These are phyloP conservation scores for Taxawa tesnikishii DNA, from an alignment of 2,329 filamentous ascomycete species.

Conservation along the genomic window DNA sequence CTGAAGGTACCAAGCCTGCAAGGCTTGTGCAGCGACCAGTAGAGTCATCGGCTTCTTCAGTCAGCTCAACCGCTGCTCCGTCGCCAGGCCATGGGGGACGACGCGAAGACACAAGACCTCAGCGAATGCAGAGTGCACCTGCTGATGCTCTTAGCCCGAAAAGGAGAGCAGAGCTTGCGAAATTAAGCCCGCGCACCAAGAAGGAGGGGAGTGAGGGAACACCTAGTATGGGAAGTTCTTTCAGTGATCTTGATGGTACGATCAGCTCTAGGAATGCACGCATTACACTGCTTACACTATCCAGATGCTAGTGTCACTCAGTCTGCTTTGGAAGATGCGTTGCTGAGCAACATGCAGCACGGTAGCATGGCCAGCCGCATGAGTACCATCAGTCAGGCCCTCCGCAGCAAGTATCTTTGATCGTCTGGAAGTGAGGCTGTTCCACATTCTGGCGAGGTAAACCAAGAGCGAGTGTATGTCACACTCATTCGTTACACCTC, in stretches of 20 bases:
- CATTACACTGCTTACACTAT: neutral
- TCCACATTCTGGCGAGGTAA: too few relatives aligned
- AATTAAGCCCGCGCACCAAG: constrained; percentile 40
- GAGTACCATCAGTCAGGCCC: constrained; percentile 54
- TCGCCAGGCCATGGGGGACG: constrained; percentile 1
- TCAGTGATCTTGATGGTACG: constrained; percentile 68
- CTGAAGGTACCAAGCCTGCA: neutral
- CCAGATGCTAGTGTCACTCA: constrained; percentile 72
- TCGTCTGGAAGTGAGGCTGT: too few relatives aligned
- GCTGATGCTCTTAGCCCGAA: constrained; percentile 34
- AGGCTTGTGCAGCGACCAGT: constrained; percentile 2
- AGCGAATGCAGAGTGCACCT: constrained; percentile 6
- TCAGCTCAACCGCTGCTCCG: constrained; percentile 11
- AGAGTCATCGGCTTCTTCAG: constrained; percentile 46
- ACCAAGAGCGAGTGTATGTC: too few relatives aligned
- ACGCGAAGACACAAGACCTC: too few relatives aligned
- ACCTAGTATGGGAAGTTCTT: constrained; percentile 74
- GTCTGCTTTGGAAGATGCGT: constrained; percentile 65
- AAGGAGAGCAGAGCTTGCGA: constrained; percentile 45
- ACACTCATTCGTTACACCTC: too few relatives aligned
- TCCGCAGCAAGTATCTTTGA: constrained; percentile 27
- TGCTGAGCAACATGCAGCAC: constrained; percentile 60
- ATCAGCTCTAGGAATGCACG: constrained; percentile 1
- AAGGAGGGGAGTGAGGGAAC: constrained; percentile 59
- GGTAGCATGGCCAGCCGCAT: constrained; percentile 40